Evolutionary conservation across 805 yeast genomes (phyloP), one percentile per base, ranked within the genome.

Genomic region (Candida corydali): DNA sequence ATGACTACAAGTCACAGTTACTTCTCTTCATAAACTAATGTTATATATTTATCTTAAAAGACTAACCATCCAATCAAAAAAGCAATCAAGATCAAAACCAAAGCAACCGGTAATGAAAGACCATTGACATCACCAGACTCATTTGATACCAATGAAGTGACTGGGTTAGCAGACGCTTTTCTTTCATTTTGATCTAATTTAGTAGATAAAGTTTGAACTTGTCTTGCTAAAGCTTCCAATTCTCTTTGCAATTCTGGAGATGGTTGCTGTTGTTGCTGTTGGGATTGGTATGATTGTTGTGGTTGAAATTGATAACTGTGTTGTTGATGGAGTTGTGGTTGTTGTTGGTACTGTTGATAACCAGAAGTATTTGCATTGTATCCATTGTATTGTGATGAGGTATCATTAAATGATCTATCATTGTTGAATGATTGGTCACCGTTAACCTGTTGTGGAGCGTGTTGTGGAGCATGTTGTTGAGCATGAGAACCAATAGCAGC

Each of bases 11-110:
- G n/a, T n/a, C n/a, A n/a, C n/a, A n/a, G n/a, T n/a, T n/a, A n/a
- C n/a, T n/a, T n/a, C n/a, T n/a, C n/a, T n/a, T n/a, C n/a, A n/a
- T n/a, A n/a, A n/a, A n/a, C n/a, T n/a, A n/a, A n/a, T n/a, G n/a
- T n/a, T n/a, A n/a, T n/a, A n/a, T n/a, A n/a, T n/a, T n/a, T 24
- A 24, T n/a, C 6, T 61, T 66, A 80, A 51, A 78, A 78, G 49
- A 82, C 74, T 58, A 80, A 69, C 86, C 88, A 83, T 36, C 88
- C 91, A 44, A 82, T 61, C 75, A 64, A 49, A 79, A 86, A 56
- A 70, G 72, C 61, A 43, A 65, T 43, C 33, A 68, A 65, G 54
- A 56, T 69, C 57, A 60, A 76, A 47, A 45, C 70, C 56, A 45
- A 49, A 18, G 82, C 80, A 36, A 73, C 57, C 20, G 78, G 77